Conservation (phyloP, 1,139 yeast genomes). For the Kodamaea alishanica region DNA sequence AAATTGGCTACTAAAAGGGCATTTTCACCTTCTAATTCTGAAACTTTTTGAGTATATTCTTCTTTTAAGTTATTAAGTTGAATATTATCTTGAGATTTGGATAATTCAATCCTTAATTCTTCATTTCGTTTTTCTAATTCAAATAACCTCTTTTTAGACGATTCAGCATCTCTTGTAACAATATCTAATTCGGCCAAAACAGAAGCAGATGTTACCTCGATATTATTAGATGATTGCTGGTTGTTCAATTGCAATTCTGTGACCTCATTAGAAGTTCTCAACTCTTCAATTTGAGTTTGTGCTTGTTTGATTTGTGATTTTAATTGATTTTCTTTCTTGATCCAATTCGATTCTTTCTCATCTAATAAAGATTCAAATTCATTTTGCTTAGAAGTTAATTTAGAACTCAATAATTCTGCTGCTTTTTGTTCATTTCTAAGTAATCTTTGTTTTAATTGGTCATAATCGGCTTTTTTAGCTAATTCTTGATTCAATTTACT, state of each 20-base stretch:
- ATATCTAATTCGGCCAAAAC: conserved; percentile 56
- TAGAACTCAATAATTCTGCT: conserved; percentile 47
- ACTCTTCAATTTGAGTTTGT: conserved; percentile 51
- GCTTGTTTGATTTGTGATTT: conserved; percentile 43
- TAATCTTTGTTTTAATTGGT: conserved; percentile 61
- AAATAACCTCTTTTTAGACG: conserved; percentile 61
- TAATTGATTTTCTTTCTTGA: conserved; percentile 44
- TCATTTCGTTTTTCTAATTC: conserved; percentile 80
- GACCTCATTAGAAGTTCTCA: conserved; percentile 53
- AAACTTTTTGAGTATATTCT: conserved; percentile 39
- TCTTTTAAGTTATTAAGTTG: conserved; percentile 32
- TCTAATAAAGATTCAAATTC: conserved; percentile 57
- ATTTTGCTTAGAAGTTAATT: conserved; percentile 55
- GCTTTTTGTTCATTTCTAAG: conserved; percentile 56
- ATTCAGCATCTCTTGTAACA: conserved; percentile 69
- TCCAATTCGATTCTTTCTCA: conserved; percentile 64
- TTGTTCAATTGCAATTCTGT: conserved; percentile 47
- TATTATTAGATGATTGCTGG: conserved; percentile 20
- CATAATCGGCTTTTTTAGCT: conserved; percentile 72
- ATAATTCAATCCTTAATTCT: conserved; percentile 62
- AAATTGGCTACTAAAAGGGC: conserved; percentile 60
- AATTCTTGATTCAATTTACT: conserved; percentile 56
- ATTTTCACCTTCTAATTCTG: conserved; percentile 65
- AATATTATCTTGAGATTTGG: conserved; percentile 46
- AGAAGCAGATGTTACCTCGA: conserved; percentile 23